These are phyloP conservation scores for Coniochaeta hoffmannii DNA, from an alignment of 2,329 filamentous ascomycete genomes.

Conservation along the genomic window DNA sequence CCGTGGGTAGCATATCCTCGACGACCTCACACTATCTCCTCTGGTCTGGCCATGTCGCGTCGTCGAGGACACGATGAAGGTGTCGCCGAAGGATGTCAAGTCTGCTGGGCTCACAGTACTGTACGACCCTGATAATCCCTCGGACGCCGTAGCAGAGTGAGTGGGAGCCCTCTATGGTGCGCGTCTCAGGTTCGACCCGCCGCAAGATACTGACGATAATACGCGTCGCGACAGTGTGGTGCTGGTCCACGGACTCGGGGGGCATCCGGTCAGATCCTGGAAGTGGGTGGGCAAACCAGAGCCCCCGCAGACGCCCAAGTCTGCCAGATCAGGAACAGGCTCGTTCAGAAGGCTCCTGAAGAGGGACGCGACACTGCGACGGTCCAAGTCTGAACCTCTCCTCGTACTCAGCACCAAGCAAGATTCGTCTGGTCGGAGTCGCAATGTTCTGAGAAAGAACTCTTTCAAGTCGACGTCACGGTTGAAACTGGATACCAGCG, in stretches of 20 bases:
- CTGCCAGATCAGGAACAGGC: slow-evolving; percentile 5
- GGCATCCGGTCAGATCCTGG: slow-evolving; percentile 24
- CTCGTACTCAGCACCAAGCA: slow-evolving; percentile 4
- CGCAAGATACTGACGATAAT: neutral
- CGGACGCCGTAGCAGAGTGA: slow-evolving; percentile 21
- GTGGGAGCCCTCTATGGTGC: slow-evolving; percentile 5
- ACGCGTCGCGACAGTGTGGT: slow-evolving; percentile 17
- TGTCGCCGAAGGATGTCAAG: slow-evolving; percentile 18
- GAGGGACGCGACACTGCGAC: slow-evolving; percentile 9
- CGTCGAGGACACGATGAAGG: slow-evolving; percentile 4
- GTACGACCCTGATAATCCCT: slow-evolving; percentile 22
- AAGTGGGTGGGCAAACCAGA: slow-evolving; percentile 8
- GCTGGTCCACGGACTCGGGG: slow-evolving; percentile 22
- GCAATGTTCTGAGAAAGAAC: slow-evolving; percentile 15
- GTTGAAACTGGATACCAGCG: slow-evolving; percentile 10
- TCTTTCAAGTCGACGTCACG: slow-evolving; percentile 16
- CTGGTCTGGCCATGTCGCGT: neutral
- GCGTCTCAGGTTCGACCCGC: neutral
- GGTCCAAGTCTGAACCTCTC: slow-evolving; percentile 16
- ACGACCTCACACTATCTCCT: neutral
- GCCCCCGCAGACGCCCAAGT: slow-evolving; percentile 8
- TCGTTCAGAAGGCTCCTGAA: slow-evolving; percentile 9
- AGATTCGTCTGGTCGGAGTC: slow-evolving; percentile 5
- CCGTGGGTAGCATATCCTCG: neutral
- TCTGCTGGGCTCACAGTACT: slow-evolving; percentile 22